These are phyloP conservation scores for Exophiala sp. DNA, from an alignment of 2,329 filamentous ascomycete genomes.

Conservation along the genomic window DNA sequence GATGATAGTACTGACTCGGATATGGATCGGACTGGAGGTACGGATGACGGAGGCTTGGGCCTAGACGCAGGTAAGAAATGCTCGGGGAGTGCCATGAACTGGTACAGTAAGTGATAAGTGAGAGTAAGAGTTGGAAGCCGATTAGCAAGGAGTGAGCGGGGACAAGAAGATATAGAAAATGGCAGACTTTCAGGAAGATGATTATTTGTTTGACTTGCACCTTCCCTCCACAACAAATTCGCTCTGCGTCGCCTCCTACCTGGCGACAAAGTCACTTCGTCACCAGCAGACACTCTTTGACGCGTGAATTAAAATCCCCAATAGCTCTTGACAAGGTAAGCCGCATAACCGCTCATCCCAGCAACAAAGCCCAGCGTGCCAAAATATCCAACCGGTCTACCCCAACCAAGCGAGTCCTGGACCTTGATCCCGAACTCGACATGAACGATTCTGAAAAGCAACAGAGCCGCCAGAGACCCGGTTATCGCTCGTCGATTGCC, in stretches of 20 bases:
- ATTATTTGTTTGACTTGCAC: too few species aligned
- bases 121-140: background rate
- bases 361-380: constrained; percentile 29
- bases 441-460: constrained; percentile 40
- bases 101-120: background rate
- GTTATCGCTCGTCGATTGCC: constrained; percentile 38
- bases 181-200: too few species aligned
- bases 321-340: constrained; percentile 32
- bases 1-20: constrained; percentile 1
- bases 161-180: background rate
- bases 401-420: constrained; percentile 28
- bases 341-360: constrained; percentile 30
- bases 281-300: too few species aligned
- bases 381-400: constrained; percentile 29
- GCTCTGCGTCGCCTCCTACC: background rate
- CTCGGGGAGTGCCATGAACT: constrained; percentile 9
- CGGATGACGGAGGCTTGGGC: constrained; percentile 10
- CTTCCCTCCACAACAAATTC: background rate
- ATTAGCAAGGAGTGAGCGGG: background rate
- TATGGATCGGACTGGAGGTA: constrained; percentile 7
- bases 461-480: constrained; percentile 37
- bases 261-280: background rate
- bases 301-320: constrained; percentile 30
- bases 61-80: constrained; percentile 9
- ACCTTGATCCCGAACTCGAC: constrained; percentile 38